A percentile compares a stretch with the other conserved stretches of the same genome.
phyloP scores from a whole-genome alignment of 352 stramenopile genomes.

The Pythium guiyangense region DNA sequence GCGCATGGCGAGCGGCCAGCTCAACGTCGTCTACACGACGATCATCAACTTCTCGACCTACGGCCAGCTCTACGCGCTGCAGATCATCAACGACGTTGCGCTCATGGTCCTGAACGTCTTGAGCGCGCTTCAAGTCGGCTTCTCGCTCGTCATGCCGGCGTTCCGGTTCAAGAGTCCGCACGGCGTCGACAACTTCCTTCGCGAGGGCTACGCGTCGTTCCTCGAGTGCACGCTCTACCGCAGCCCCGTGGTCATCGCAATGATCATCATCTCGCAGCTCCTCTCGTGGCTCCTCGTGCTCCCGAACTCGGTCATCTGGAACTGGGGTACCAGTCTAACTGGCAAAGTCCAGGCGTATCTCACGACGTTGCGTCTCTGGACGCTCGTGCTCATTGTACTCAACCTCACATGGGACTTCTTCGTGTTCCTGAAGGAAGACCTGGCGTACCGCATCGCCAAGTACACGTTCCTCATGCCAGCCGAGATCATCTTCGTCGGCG shows the following conservation, averaged over 20 bases:
- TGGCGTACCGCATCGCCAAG: no score
- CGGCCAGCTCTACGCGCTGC: constrained; percentile 32
- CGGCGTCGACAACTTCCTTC: no score
- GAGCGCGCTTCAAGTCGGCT: constrained; percentile 4
- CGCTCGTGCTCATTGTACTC: no score
- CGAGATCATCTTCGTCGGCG: constrained; percentile 23
- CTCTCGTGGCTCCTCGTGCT: constrained; percentile 35
- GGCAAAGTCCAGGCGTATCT: constrained; percentile 21
- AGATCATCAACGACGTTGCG: constrained; percentile 30
- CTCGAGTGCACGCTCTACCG: no score
- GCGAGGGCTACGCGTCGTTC: no score
- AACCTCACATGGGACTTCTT: no score
- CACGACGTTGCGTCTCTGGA: constrained; percentile 30
- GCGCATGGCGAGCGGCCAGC: no score
- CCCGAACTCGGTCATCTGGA: constrained; percentile 23
- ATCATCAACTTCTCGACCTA: constrained; percentile 33
- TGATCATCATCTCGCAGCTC: constrained; percentile 4
- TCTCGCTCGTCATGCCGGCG: constrained; percentile 2
- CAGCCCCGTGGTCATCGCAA: no score
- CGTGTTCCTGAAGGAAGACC: no score
- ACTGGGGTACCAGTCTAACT: constrained; percentile 11
- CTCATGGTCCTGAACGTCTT: constrained; percentile 26
- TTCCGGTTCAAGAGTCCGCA: no score
- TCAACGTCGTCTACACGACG: no score
- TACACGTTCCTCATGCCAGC: constrained; percentile 23